Conservation (phyloP, 2,329 filamentous ascomycete genomes). For the Botrytis elliptica region DNA sequence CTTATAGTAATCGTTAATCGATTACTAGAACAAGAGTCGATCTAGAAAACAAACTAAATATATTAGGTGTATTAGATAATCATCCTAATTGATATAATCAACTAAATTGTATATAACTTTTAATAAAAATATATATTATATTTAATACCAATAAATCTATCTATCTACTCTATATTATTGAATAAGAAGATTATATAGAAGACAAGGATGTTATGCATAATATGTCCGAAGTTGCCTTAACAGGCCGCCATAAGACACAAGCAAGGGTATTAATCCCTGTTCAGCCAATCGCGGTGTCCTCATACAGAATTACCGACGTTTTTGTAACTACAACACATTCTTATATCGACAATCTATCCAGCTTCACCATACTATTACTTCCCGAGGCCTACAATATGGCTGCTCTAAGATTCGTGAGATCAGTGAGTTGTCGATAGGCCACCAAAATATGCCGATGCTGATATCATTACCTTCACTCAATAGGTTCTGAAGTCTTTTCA, state of each 20-base stretch:
- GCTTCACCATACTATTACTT: neutral
- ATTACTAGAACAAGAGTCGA: too few relatives aligned
- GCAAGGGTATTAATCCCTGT: neutral
- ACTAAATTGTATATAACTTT: too few relatives aligned
- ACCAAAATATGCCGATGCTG: neutral
- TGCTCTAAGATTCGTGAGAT: constrained; percentile 62
- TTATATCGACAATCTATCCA: constrained; percentile 13
- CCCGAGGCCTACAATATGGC: constrained; percentile 43
- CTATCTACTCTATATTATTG: too few relatives aligned
- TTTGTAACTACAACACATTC: neutral
- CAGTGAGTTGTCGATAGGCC: constrained; percentile 46
- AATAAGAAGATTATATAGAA: too few relatives aligned
- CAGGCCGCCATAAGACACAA: neutral
- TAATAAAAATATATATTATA: too few relatives aligned
- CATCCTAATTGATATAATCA: too few relatives aligned
- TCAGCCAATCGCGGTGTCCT: neutral
- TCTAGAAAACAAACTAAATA: too few relatives aligned
- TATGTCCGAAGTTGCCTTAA: too few relatives aligned
- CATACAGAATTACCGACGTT: neutral
- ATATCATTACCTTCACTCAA: constrained; percentile 25
- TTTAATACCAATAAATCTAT: too few relatives aligned
- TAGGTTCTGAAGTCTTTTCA: constrained; percentile 81
- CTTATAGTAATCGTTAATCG: too few relatives aligned
- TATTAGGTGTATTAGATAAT: too few relatives aligned
- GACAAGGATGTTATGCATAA: too few relatives aligned